Base-by-base conservation (phyloP, 495 filamentous ascomycete genomes). In the Aspergillus coremiiformis region DNA sequence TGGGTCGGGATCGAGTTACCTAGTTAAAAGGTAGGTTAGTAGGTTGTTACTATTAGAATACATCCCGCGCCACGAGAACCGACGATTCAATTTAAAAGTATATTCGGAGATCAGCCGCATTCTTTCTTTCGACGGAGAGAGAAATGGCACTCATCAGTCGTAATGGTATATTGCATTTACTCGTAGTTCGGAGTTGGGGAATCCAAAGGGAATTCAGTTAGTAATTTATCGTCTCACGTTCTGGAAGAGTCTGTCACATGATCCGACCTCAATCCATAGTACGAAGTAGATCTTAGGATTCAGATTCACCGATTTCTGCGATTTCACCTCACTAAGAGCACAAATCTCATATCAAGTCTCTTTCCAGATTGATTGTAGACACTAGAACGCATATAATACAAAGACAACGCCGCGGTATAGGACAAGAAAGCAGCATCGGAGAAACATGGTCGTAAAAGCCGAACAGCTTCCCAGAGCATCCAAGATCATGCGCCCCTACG, bases 351-450 rank as follows among this genome's bases (percentile, higher is more conserved):
- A 20, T 17, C n/a, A 39, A 3, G 21, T 37, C 12, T 37, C 17
- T 37, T 29, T 29, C 26, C 27, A 52, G 24, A 20, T 15, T 33
- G 21, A 17, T 26, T 49, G 12, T 39, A 22, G 27, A 51, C 49
- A 52, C 23, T 35, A n/a, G 24, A 50, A 24, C 33, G 30, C 43
- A 35, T 43, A 46, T 58, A 55, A 53, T 63, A 51, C 58, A 59
- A 57, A 23, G 52, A 39, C 32, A 62, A 62, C 60, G 56, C 60
- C 60, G 47, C 48, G 39, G 45, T 37, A 48, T 35, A 39, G 45
- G 20, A 26, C 30, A 49, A 51, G 30, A 27, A 26, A 37, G 44
- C 52, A n/a, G 46, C 53, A 29, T 46, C 21, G 41, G 32, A 24
- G 41, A 48, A 44, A 29, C 17, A 39, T 22, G 20, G 27, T 33